Conservation (phyloP, 2,329 filamentous ascomycete species). For the Camptophora hylomeconis region DNA sequence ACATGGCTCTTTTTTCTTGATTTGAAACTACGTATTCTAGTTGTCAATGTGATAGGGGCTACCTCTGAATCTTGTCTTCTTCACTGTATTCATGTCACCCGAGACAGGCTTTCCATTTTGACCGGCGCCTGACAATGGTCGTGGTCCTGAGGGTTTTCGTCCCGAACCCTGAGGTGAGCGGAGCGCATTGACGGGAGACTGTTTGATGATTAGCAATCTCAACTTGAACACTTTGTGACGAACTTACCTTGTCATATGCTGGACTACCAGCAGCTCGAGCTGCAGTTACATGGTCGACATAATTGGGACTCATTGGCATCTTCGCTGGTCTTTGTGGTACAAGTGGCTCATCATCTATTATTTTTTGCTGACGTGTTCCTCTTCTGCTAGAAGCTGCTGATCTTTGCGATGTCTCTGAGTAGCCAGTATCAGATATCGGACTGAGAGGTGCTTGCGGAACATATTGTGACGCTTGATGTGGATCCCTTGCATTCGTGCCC, state of each 20-base stretch:
- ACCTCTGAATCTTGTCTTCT: conserved; percentile 26
- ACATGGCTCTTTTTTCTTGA: too few relatives aligned
- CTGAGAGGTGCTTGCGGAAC: conserved; percentile 29
- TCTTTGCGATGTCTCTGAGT: conserved; percentile 25
- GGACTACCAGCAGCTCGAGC: conserved; percentile 20
- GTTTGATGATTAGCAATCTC: conserved; percentile 1
- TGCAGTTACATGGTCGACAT: conserved; percentile 29
- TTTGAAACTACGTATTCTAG: too few relatives aligned
- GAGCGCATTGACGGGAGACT: conserved; percentile 17
- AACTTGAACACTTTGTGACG: neutral
- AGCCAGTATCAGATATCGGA: conserved; percentile 33
- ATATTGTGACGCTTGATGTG: conserved; percentile 15
- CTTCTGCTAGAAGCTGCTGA: conserved; percentile 21
- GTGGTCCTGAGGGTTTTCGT: conserved; percentile 36
- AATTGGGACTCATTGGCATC: conserved; percentile 18
- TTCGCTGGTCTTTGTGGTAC: conserved; percentile 39
- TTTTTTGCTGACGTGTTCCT: conserved; percentile 40
- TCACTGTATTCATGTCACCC: conserved; percentile 17
- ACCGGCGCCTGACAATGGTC: conserved; percentile 28
- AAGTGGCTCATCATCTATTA: conserved; percentile 45
- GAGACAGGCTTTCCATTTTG: conserved; percentile 25
- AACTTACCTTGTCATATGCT: conserved; percentile 20
- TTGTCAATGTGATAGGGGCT: conserved; percentile 28
- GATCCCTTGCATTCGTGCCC: conserved; percentile 4
- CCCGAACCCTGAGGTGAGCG: conserved; percentile 21